phyloP scores from a whole-genome alignment of 495 filamentous ascomycete genomes.

The Penicillium cosmopolitanum region DNA sequence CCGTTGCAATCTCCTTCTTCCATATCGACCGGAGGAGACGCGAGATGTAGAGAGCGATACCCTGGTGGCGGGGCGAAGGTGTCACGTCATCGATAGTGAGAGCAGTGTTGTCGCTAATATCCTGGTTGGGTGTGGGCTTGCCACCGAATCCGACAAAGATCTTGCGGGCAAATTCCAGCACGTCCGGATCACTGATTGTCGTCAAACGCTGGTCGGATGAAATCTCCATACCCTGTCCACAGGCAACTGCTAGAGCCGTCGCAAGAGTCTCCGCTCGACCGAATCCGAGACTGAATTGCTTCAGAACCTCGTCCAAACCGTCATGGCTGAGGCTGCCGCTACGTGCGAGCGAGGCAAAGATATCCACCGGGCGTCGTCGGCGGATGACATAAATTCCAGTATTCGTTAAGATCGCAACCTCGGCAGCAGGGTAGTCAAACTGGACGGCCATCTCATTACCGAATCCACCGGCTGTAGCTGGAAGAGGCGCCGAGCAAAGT shows the following conservation, averaged over 20 bases:
- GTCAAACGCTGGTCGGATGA: constrained; percentile 69
- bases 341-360: constrained; percentile 81
- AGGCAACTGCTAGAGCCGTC: constrained; percentile 93
- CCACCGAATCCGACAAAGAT: constrained; percentile 91
- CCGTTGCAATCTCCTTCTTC: constrained; percentile 66
- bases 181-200: constrained; percentile 74
- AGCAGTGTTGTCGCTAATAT: constrained; percentile 63
- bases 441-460: constrained; percentile 95
- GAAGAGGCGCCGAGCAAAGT: constrained; percentile 68
- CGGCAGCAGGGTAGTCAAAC: constrained; percentile 77
- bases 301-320: constrained; percentile 75
- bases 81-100: constrained; percentile 75
- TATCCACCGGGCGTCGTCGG: constrained; percentile 83
- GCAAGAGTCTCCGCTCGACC: constrained; percentile 85
- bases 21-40: constrained; percentile 85
- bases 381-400: constrained; percentile 83
- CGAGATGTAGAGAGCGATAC: constrained; percentile 82
- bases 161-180: constrained; percentile 79
- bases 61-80: constrained; percentile 87
- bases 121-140: constrained; percentile 75
- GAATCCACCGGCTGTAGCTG: constrained; percentile 80
- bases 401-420: constrained; percentile 90
- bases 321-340: constrained; percentile 75
- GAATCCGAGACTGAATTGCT: constrained; percentile 79
- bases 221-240: constrained; percentile 83